These are phyloP conservation scores for Hyaloscypha hepaticicola DNA, from an alignment of 495 filamentous ascomycete species.

Conservation along the genomic window DNA sequence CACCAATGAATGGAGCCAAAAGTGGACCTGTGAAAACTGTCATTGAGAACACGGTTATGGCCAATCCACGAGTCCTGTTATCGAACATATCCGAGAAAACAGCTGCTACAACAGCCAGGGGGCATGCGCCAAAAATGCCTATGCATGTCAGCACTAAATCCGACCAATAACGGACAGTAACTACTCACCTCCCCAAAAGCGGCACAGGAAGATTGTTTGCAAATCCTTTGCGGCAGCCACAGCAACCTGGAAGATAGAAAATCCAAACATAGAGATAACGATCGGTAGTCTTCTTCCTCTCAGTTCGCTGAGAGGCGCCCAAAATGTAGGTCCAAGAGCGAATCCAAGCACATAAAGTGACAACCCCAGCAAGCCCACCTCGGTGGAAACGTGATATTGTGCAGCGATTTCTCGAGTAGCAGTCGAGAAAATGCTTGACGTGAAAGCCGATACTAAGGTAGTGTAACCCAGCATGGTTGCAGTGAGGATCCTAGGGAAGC, in stretches of 20 bases:
- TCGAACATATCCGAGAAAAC: slow-evolving; percentile 89
- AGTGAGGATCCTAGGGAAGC: slow-evolving; percentile 51
- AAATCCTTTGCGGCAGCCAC: slow-evolving; percentile 74
- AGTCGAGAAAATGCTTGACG: slow-evolving; percentile 65
- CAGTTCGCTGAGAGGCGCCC: slow-evolving; percentile 77
- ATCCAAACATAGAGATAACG: slow-evolving; percentile 72
- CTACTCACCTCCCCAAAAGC: slow-evolving; percentile 70
- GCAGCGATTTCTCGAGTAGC: slow-evolving; percentile 52
- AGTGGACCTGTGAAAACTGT: slow-evolving; percentile 82
- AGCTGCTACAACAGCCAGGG: slow-evolving; percentile 80
- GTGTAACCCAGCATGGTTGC: slow-evolving; percentile 76
- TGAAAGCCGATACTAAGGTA: slow-evolving; percentile 73
- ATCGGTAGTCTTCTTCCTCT: slow-evolving; percentile 72
- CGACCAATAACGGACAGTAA: slow-evolving; percentile 37
- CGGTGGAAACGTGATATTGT: slow-evolving; percentile 54
- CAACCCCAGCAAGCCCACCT: slow-evolving; percentile 65
- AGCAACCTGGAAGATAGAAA: slow-evolving; percentile 71
- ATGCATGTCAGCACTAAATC: slow-evolving; percentile 17
- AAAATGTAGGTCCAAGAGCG: slow-evolving; percentile 61
- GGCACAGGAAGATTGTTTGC: slow-evolving; percentile 78
- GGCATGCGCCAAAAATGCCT: slow-evolving; percentile 67
- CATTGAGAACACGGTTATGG: slow-evolving; percentile 81
- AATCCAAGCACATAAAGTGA: slow-evolving; percentile 72
- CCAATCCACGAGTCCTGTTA: slow-evolving; percentile 73
- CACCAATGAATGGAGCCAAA: slow-evolving; percentile 79